These are phyloP conservation scores for Entelexis paramagnoliae DNA, from an alignment of 1,139 yeast species.

Conservation along the genomic window DNA sequence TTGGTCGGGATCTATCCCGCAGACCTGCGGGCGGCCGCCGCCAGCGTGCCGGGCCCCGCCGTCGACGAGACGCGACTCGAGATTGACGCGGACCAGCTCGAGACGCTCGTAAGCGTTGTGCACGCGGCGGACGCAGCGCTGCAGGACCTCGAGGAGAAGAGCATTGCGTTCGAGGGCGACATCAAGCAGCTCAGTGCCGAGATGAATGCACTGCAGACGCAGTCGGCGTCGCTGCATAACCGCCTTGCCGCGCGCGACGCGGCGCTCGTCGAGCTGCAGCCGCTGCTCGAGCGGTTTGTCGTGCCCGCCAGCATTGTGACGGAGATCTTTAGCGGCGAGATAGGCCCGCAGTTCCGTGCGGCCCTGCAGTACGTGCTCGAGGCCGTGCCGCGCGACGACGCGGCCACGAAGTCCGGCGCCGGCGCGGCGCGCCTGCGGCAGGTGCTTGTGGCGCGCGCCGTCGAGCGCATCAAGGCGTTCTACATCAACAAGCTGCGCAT, in stretches of 20 bases:
- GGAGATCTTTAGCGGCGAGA: conserved; percentile 29
- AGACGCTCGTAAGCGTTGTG: conserved; percentile 8
- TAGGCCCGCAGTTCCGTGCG: conserved; percentile 32
- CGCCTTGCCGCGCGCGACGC: conserved; percentile 48
- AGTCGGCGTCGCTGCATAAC: conserved; percentile 37
- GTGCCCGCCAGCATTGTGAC: conserved; percentile 50
- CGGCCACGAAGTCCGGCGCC: conserved; percentile 18
- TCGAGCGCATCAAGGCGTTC: conserved; percentile 67
- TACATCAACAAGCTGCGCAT: conserved; percentile 20
- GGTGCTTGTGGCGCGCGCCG: conserved; percentile 35
- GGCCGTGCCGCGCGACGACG: conserved; percentile 21
- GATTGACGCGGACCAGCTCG: conserved; percentile 7
- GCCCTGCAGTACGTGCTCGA: conserved; percentile 27
- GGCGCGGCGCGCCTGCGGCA: conserved; percentile 38
- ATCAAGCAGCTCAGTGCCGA: conserved; percentile 22
- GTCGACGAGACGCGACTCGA: conserved; percentile 10
- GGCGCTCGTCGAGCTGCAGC: conserved; percentile 52
- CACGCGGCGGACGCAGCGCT: conserved; percentile 24
- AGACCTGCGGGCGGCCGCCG: background rate
- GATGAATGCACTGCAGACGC: conserved; percentile 22
- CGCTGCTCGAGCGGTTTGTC: conserved; percentile 60
- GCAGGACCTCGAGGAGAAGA: conserved; percentile 33
- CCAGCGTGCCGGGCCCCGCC: background rate
- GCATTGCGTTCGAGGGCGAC: conserved; percentile 29
- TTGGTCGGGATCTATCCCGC: conserved; percentile 9